Percentiles rank a stretch among this genome's conserved stretches.
phyloP scores from a whole-genome alignment of 2,329 filamentous ascomycete genomes.

The Fusarium sp. region DNA sequence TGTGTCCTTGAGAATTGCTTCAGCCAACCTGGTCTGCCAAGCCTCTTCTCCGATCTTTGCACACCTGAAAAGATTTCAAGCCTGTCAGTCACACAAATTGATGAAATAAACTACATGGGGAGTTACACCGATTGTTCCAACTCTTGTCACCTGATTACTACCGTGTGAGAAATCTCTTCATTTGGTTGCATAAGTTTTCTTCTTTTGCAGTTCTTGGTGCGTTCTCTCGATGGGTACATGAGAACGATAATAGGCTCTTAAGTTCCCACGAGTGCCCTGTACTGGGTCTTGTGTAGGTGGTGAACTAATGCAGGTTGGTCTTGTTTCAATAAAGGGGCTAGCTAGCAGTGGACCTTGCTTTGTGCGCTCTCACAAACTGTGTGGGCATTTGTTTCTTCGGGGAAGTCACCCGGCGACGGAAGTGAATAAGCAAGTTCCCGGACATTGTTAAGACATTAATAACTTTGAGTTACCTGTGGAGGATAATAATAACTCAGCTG shows the following conservation, averaged over 20 bases:
- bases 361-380: neutral
- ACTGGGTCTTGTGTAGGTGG: neutral
- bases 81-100: neutral
- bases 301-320: constrained; percentile 39
- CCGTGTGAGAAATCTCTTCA: constrained; percentile 19
- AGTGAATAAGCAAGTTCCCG: neutral
- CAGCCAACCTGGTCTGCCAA: constrained; percentile 2
- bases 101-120: neutral
- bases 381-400: constrained; percentile 28
- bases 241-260: constrained; percentile 34
- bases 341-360: neutral
- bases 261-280: constrained; percentile 30
- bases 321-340: constrained; percentile 38
- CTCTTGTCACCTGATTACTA: neutral
- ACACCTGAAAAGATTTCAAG: neutral
- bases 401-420: neutral
- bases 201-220: neutral
- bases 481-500: constrained; percentile 3
- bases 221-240: constrained; percentile 26
- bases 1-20: neutral
- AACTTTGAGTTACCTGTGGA: neutral
- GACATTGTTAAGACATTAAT: neutral
- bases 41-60: neutral
- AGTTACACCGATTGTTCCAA: neutral
- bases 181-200: constrained; percentile 24